Percentiles rank a stretch among this genome's conserved stretches.
Evolutionary conservation across 192 early-diverging fungal species (phyloP).

Genomic region (Thamnidium elegans): DNA sequence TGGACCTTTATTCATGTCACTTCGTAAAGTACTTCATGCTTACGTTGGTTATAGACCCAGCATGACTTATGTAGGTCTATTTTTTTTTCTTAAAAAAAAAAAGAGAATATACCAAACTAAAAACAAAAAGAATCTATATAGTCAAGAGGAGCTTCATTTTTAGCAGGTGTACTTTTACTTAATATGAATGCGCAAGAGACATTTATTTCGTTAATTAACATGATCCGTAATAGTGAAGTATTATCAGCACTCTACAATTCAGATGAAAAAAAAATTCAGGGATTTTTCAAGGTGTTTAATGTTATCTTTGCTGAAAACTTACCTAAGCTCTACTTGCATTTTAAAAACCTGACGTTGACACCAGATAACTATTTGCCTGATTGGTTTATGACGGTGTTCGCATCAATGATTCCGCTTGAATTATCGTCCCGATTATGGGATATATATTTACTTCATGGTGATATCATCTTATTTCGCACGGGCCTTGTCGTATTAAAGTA

Average conservation of each 20-base stretch:
- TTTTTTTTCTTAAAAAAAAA: too few relatives aligned
- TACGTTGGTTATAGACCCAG: slow-evolving; percentile 36
- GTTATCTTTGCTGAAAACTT: slow-evolving; percentile 40
- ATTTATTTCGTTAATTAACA: slow-evolving; percentile 31
- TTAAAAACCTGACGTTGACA: slow-evolving; percentile 35
- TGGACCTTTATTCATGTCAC: slow-evolving; percentile 34
- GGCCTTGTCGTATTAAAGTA: slow-evolving; percentile 37
- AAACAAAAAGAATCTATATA: slow-evolving; percentile 9
- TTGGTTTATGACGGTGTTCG: slow-evolving; percentile 44
- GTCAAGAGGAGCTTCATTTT: slow-evolving; percentile 36
- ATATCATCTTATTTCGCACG: slow-evolving; percentile 37
- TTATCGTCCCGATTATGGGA: slow-evolving; percentile 41
- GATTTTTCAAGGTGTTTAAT: slow-evolving; percentile 40
- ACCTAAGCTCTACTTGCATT: slow-evolving; percentile 43
- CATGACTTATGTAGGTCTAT: slow-evolving; percentile 32
- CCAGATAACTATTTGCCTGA: slow-evolving; percentile 39
- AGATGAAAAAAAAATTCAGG: slow-evolving; percentile 35
- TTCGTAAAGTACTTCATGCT: slow-evolving; percentile 37
- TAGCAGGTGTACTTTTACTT: slow-evolving; percentile 41
- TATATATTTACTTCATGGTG: slow-evolving; percentile 39
- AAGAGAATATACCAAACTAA: neutral
- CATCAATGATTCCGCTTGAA: slow-evolving; percentile 38
- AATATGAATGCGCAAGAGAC: slow-evolving; percentile 36
- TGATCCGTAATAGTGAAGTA: slow-evolving; percentile 31
- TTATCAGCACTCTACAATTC: slow-evolving; percentile 33